Conservation (phyloP, 2,329 filamentous ascomycete genomes). For the Aspergillus brunneoviolaceus region DNA sequence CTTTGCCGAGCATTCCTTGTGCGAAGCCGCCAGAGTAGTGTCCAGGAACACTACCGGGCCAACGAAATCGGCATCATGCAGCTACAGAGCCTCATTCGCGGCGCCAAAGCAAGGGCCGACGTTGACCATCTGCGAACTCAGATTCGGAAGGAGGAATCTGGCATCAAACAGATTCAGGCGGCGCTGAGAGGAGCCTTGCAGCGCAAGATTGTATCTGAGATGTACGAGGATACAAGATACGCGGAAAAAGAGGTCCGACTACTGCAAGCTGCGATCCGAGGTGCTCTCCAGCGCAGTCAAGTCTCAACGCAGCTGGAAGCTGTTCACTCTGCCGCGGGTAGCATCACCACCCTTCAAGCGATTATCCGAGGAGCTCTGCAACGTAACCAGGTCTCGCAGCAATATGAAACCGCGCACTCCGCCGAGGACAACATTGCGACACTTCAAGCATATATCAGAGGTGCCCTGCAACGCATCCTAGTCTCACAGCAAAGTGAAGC, state of each 20-base stretch:
- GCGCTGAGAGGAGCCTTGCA: constrained; percentile 53
- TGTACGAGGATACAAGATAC: constrained; percentile 62
- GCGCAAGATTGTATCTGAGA: constrained; percentile 44
- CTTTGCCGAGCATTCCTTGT: constrained; percentile 73
- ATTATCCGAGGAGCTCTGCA: constrained; percentile 10
- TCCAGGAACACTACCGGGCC: constrained; percentile 70
- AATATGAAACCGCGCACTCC: constrained; percentile 35
- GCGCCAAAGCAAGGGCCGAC: constrained; percentile 44
- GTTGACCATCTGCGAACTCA: constrained; percentile 43
- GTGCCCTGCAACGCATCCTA: constrained; percentile 44
- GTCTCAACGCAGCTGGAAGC: not conserved
- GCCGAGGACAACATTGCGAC: constrained; percentile 1
- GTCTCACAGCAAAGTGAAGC: constrained; percentile 56
- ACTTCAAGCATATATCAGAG: constrained; percentile 58
- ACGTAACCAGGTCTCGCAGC: constrained; percentile 27
- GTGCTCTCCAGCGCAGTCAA: constrained; percentile 37
- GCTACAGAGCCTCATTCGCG: constrained; percentile 78
- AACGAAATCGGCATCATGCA: constrained; percentile 71
- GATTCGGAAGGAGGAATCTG: constrained; percentile 42
- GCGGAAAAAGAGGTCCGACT: constrained; percentile 62
- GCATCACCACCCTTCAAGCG: not conserved
- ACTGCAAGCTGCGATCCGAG: constrained; percentile 60
- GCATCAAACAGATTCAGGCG: constrained; percentile 54
- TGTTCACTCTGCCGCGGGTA: not conserved
- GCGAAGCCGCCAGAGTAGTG: constrained; percentile 61